Evolutionary conservation across 73 alveolate species (phyloP), one percentile per base, ranked within the genome.

Genomic region (Blepharisma stoltei): DNA sequence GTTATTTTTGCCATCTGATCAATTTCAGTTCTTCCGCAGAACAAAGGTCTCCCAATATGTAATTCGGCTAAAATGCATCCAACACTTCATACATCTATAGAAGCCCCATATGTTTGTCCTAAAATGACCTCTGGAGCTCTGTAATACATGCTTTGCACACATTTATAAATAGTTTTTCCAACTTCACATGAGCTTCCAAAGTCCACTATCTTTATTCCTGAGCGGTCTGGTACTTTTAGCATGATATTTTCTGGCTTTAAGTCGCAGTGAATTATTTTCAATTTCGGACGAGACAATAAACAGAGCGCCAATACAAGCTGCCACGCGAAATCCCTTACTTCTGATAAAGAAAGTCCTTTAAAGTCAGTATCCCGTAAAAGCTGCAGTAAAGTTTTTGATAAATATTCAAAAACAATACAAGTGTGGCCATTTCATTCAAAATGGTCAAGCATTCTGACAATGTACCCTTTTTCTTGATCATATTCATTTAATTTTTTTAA

Each of bases 171-270:
- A 14, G 65, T 14, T 50, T 50, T 50, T 32, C 66, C 84, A n/a
- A 77, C 67, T 18, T 50, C 21, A 18, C 65, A 50, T 50, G 65
- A 11, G 21, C 65, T 50, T 11, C 65, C 65, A 18, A 50, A 50
- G 65, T 50, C 65, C 2, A 50, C 21, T 50, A 50, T 11, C 65
- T 50, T 50, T 50, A 50, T 14, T 18, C 65, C 65, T 50, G 65
- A 11, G 0, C 21, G n/a, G n/a, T 11, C n/a, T 11, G n/a, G 65
- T 11, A 11, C 21, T 11, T 14, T 80, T 52, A 85, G 76, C 68
- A 85, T 78, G 55, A 85, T 85, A 55, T 85, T 85, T 66, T 85
- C 92, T 9, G 92, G 92, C 75, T 85, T 85, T 67, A 85, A 54
- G 54, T 85, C 92, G 65, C 92, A 85, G 79, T 85, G 92, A 49